Evolutionary conservation across 805 yeast genomes (phyloP), one percentile per base, ranked within the genome.

Genomic region (Saccharomycopsis selenospora): DNA sequence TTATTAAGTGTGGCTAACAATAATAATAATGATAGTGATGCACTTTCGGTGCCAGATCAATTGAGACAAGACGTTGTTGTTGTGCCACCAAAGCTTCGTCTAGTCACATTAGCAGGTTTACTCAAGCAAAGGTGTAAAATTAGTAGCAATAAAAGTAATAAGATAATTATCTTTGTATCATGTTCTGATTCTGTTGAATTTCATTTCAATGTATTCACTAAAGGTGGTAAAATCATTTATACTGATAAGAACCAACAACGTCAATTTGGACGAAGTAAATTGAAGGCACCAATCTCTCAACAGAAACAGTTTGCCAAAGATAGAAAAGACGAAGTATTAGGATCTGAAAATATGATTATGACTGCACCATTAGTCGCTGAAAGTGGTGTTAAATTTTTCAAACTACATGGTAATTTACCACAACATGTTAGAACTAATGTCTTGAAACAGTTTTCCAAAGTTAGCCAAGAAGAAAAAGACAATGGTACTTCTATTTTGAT

Each of bases 141-240:
- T 5, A 63, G 63, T 8, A 57, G 54, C 3, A 56, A 56, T 6
- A 56, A 50, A 20, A 65, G 70, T 0, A 61, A 76, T 1, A 75
- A 85, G 54, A 79, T 88, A 1, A 82, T 93, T 62, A 88, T 93
- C 0, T 93, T 93, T 63, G 75, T 90, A 55, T 85, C 96, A 11
- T 91, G 99, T 67, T 80, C 98, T 0, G 98, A 91, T 61, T 85
- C 96, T n/a, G 98, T 95, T 20, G 90, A 93, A 57, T 93, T 85
- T 69, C 96, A 93, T 66, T 88, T 80, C 64, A 75, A 78, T 42
- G 83, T 80, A 0, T 79, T 95, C 56, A 74, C 85, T 1, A 71
- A 82, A 49, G 75, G 71, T 41, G 86, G 87, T 3, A 64, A 66
- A 43, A 62, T 64, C 36, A 60, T 68, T 10, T 33, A 33, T 20